Percentiles rank a stretch among this genome's conserved stretches.
Conservation (phyloP, 1,284 basidiomycete genomes). For the Fistulinella cinereoalba region DNA sequence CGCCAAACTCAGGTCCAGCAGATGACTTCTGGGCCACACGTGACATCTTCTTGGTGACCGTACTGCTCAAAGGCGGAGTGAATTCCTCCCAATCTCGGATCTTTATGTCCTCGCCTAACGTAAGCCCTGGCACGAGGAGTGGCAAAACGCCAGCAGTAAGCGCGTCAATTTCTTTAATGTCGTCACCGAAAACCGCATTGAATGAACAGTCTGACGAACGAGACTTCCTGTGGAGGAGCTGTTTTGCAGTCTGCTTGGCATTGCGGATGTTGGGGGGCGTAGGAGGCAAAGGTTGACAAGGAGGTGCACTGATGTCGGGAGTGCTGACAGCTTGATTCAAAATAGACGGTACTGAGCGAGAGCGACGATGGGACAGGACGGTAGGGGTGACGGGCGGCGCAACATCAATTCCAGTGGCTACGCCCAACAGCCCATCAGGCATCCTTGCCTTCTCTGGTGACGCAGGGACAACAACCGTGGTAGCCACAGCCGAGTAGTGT, state of each 20-base stretch:
- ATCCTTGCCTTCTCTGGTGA: conserved; percentile 42
- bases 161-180: conserved; percentile 64
- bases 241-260: conserved; percentile 36
- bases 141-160: conserved; percentile 65
- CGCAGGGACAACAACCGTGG: conserved; percentile 53
- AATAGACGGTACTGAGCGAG: conserved; percentile 47
- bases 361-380: conserved; percentile 42
- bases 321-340: conserved; percentile 41
- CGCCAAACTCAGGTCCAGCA: conserved; percentile 14
- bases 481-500: conserved; percentile 64
- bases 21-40: conserved; percentile 2
- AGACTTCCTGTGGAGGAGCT: conserved; percentile 53
- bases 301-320: conserved; percentile 45
- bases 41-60: conserved; percentile 36
- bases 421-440: conserved; percentile 30
- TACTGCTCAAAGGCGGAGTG: conserved; percentile 42
- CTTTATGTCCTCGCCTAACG: conserved; percentile 51
- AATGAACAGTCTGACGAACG: conserved; percentile 63
- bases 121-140: conserved; percentile 65
- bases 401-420: conserved; percentile 38
- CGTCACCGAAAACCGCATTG: conserved; percentile 44
- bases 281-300: conserved; percentile 63
- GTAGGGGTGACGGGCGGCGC: conserved; percentile 26
- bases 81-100: conserved; percentile 47
- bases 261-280: conserved; percentile 60